phyloP scores from a whole-genome alignment of 2,329 filamentous ascomycete genomes.

The Ascochyta rabiei region DNA sequence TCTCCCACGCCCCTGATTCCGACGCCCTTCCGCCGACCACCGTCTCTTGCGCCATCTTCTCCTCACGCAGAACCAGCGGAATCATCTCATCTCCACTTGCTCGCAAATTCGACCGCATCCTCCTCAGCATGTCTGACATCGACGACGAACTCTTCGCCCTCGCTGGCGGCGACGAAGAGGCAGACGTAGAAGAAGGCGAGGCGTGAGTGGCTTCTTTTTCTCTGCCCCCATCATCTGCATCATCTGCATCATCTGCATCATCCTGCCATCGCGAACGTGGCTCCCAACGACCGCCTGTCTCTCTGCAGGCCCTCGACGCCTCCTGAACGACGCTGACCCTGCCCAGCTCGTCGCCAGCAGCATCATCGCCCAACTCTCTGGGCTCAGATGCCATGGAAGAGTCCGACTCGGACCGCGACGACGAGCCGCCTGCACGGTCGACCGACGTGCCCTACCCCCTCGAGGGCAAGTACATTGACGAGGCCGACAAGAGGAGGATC shows the following conservation, averaged over 20 bases:
- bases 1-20: slow-evolving; percentile 25
- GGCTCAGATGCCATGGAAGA: slow-evolving; percentile 91
- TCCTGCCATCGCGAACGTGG: slow-evolving; percentile 12
- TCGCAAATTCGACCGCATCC: slow-evolving; percentile 5
- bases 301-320: neutral
- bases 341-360: slow-evolving; percentile 69
- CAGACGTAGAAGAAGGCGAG: slow-evolving; percentile 76
- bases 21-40: slow-evolving; percentile 18
- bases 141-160: slow-evolving; percentile 94
- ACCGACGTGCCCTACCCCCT: slow-evolving; percentile 77
- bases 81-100: slow-evolving; percentile 1
- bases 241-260: slow-evolving; percentile 20
- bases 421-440: slow-evolving; percentile 56
- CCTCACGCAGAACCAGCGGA: slow-evolving; percentile 1
- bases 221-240: slow-evolving; percentile 3
- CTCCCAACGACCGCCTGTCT: slow-evolving; percentile 11
- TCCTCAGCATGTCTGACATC: slow-evolving; percentile 69
- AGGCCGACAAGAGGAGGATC: slow-evolving; percentile 65
- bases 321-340: slow-evolving; percentile 36
- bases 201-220: slow-evolving; percentile 65
- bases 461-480: slow-evolving; percentile 77
- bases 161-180: slow-evolving; percentile 72
- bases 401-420: slow-evolving; percentile 60
- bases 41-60: neutral
- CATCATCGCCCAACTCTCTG: slow-evolving; percentile 71